Conservation (phyloP, 768 basidiomycete species). For the Clitopilus hobsonii region DNA sequence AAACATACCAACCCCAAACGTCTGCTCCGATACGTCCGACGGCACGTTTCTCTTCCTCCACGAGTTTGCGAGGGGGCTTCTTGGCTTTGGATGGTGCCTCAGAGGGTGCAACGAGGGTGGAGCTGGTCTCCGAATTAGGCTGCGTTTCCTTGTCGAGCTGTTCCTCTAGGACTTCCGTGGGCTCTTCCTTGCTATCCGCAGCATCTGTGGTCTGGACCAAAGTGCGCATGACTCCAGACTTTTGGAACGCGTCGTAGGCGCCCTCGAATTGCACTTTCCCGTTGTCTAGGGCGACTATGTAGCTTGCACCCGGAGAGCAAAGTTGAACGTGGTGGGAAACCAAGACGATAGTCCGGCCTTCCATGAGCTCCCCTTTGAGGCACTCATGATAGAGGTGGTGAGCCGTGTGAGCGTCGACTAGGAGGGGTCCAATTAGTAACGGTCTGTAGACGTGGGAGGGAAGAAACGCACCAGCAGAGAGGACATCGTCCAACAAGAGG, state of each 20-base stretch:
- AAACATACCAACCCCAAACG: conserved; percentile 61
- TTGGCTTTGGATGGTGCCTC: conserved; percentile 16
- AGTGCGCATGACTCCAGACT: conserved; percentile 60
- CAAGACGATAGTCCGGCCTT: conserved; percentile 79
- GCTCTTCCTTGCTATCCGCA: conserved; percentile 33
- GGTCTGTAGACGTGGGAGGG: background rate
- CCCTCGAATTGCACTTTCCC: conserved; percentile 79
- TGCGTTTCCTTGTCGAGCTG: conserved; percentile 1
- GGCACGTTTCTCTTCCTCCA: conserved; percentile 82
- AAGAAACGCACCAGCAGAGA: conserved; percentile 40
- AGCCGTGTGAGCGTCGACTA: conserved; percentile 91
- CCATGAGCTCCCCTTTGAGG: conserved; percentile 77
- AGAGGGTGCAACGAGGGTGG: conserved; percentile 17
- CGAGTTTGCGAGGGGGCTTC: conserved; percentile 71
- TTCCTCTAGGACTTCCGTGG: conserved; percentile 26
- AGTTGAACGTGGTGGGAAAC: conserved; percentile 96
- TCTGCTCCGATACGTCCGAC: conserved; percentile 63
- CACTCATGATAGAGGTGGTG: conserved; percentile 83
- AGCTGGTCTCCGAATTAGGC: conserved; percentile 23
- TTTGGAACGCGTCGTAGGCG: conserved; percentile 53
- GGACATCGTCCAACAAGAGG: conserved; percentile 81
- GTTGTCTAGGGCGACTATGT: conserved; percentile 81
- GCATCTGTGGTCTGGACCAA: conserved; percentile 55
- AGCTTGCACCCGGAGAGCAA: conserved; percentile 72
- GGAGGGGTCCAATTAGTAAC: conserved; percentile 6